A percentile compares a stretch with the other conserved stretches of the same genome.
These are phyloP conservation scores for Alternaria infectoria DNA, from an alignment of 2,329 filamentous ascomycete genomes.

Conservation along the genomic window DNA sequence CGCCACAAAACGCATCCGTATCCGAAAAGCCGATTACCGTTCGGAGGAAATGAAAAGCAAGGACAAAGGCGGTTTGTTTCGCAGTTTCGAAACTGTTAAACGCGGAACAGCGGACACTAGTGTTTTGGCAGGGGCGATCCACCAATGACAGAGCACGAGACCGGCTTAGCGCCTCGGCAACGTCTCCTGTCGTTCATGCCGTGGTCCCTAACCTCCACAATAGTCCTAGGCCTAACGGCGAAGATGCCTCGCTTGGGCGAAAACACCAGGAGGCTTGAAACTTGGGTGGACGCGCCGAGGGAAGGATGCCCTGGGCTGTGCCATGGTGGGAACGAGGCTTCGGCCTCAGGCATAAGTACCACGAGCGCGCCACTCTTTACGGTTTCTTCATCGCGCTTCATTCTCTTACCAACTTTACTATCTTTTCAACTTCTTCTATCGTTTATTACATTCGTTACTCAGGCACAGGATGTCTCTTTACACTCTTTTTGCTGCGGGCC, in stretches of 20 bases:
- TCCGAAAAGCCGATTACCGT: neutral
- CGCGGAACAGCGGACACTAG: constrained; percentile 14
- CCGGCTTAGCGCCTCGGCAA: constrained; percentile 4
- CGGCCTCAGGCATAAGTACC: constrained; percentile 6
- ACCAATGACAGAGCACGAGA: too few species aligned
- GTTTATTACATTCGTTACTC: constrained; percentile 19
- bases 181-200: constrained; percentile 12
- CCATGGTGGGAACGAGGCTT: neutral
- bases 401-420: constrained; percentile 3
- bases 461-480: constrained; percentile 43
- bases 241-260: constrained; percentile 10
- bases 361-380: neutral
- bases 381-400: constrained; percentile 5
- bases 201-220: constrained; percentile 1
- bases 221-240: constrained; percentile 5
- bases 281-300: neutral
- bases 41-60: neutral
- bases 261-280: constrained; percentile 8
- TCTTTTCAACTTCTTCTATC: constrained; percentile 7
- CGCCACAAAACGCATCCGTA: neutral
- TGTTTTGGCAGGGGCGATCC: constrained; percentile 9
- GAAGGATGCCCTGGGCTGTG: neutral
- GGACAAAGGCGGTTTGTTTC: neutral
- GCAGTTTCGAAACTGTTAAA: constrained; percentile 25
- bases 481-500: constrained; percentile 29